Conservation (phyloP, 1,139 yeast species). For the Candida neerlandica region DNA sequence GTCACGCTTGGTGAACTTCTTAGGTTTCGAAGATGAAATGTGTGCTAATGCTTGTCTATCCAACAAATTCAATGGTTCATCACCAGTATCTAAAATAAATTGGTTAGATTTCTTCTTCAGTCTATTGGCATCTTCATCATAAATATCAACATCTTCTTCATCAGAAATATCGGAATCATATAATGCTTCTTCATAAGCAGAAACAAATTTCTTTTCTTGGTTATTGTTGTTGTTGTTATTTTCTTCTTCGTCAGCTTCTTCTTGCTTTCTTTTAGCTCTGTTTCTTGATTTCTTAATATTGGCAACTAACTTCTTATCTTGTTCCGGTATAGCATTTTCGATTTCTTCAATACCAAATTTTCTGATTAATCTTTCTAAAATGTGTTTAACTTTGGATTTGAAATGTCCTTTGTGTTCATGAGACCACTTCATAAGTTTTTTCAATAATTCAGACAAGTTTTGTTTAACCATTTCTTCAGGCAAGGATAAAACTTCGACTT, state of each 20-base stretch:
- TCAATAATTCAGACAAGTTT: constrained; percentile 65
- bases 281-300: constrained; percentile 86
- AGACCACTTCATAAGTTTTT: constrained; percentile 85
- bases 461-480: constrained; percentile 78
- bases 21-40: constrained; percentile 83
- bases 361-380: constrained; percentile 86
- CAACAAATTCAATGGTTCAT: constrained; percentile 85
- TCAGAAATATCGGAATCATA: constrained; percentile 56
- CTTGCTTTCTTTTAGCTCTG: constrained; percentile 76
- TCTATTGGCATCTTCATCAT: constrained; percentile 21
- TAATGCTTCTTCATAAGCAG: constrained; percentile 85
- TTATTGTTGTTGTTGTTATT: constrained; percentile 21
- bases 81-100: constrained; percentile 76
- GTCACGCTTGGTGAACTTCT: constrained; percentile 49
- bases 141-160: constrained; percentile 41
- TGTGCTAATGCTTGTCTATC: constrained; percentile 85
- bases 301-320: constrained; percentile 76
- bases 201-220: constrained; percentile 55
- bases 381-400: constrained; percentile 88
- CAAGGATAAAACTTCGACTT: constrained; percentile 82
- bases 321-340: constrained; percentile 82
- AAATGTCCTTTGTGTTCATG: constrained; percentile 96
- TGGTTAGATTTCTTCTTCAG: constrained; percentile 33
- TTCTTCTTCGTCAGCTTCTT: constrained; percentile 37
- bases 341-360: constrained; percentile 84